A percentile compares a stretch with the other conserved stretches of the same genome.
phyloP scores from a whole-genome alignment of 2,329 filamentous ascomycete genomes.

The Aspergillus fructus region DNA sequence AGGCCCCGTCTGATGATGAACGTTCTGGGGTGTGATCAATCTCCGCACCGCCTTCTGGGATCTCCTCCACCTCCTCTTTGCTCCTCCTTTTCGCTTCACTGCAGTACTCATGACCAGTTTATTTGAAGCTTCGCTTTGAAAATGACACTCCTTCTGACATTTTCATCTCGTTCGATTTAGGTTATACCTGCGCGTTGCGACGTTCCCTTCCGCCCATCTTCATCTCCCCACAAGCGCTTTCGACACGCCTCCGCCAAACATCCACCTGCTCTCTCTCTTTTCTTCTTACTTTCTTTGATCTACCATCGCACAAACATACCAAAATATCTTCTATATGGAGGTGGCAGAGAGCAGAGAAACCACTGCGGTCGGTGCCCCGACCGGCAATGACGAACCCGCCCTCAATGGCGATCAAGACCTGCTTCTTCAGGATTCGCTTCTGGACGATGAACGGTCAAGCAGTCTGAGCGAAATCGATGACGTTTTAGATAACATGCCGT shows the following conservation, averaged over 20 bases:
- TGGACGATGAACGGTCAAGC: constrained; percentile 75
- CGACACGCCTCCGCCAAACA: constrained; percentile 15
- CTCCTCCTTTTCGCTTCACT: constrained; percentile 4
- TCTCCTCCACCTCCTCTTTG: constrained; percentile 19
- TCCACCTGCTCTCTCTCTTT: not conserved
- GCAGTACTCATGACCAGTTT: not conserved
- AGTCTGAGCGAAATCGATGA: constrained; percentile 92
- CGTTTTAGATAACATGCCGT: constrained; percentile 64
- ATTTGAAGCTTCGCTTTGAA: not conserved
- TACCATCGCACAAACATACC: constrained; percentile 5
- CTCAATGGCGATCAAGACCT: constrained; percentile 38
- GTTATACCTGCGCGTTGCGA: constrained; percentile 12
- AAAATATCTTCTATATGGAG: constrained; percentile 34
- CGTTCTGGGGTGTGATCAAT: constrained; percentile 38
- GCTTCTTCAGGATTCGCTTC: constrained; percentile 42
- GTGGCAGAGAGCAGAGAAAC: constrained; percentile 38
- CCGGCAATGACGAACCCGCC: constrained; percentile 32
- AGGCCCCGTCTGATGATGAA: constrained; percentile 21
- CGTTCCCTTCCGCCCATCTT: constrained; percentile 14
- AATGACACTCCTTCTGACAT: constrained; percentile 23
- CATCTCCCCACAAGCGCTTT: constrained; percentile 19
- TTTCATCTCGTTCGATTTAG: constrained; percentile 21
- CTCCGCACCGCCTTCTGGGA: constrained; percentile 41
- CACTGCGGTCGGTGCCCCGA: constrained; percentile 34
- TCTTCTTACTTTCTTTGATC: not conserved